These are phyloP conservation scores for Corymbia maculata DNA, from an alignment of 345 rosid species.

Conservation along the genomic window DNA sequence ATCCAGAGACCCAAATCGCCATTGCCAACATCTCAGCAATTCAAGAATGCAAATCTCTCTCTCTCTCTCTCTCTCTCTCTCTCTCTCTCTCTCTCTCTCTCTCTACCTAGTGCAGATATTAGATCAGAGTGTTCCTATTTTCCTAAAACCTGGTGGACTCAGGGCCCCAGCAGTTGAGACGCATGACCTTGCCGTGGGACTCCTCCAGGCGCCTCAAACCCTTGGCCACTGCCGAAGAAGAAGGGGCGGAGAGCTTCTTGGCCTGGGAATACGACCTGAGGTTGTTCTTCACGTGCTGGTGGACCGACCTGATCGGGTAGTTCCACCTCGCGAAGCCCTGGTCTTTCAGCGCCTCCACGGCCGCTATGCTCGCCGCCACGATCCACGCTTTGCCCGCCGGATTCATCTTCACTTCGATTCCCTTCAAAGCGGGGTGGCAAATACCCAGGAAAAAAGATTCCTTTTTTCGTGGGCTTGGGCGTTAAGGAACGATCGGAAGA, in stretches of 20 bases:
- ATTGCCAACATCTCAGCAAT: background rate
- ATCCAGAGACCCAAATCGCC: background rate
- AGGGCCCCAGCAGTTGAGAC: conserved; percentile 34
- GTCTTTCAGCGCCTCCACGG: conserved; percentile 64
- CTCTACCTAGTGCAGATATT: background rate
- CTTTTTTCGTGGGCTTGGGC: background rate
- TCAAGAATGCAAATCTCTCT: background rate
- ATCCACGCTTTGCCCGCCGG: conserved; percentile 22
- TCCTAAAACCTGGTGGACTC: conserved; percentile 26
- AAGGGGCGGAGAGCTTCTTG: background rate
- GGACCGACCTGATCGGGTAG: conserved; percentile 32
- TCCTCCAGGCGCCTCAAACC: conserved; percentile 10
- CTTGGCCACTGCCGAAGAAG: background rate
- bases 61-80: background rate
- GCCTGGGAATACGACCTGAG: conserved; percentile 14
- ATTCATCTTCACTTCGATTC: background rate
- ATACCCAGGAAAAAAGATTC: background rate
- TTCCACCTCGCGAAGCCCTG: conserved; percentile 71
- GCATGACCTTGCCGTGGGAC: conserved; percentile 17
- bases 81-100: background rate
- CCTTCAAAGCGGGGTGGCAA: background rate
- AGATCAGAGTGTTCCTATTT: background rate
- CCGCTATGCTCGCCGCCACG: conserved; percentile 51
- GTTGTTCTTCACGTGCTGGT: conserved; percentile 26
- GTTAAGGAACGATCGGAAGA: background rate